Evolutionary conservation across 495 filamentous ascomycete species (phyloP).

Genomic region (Pseudotulostoma volvatum): DNA sequence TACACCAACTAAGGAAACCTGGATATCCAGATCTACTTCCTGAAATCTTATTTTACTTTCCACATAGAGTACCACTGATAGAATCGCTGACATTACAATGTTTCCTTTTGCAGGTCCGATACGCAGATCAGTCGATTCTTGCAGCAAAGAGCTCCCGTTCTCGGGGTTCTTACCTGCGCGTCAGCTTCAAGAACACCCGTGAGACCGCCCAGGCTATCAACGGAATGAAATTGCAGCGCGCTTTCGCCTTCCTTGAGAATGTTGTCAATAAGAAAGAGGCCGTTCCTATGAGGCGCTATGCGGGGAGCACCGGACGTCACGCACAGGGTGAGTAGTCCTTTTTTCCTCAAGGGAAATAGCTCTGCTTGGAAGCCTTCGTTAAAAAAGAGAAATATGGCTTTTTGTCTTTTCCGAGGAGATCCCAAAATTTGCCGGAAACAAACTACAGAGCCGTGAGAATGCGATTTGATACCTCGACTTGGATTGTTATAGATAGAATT

Average conservation of each 20-base stretch:
- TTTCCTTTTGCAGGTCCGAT: conserved; percentile 60
- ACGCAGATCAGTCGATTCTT: conserved; percentile 82
- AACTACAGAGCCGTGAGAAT: too few relatives aligned
- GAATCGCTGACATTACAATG: conserved; percentile 13
- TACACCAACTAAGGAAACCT: too few relatives aligned
- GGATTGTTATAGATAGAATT: too few relatives aligned
- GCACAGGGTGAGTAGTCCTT: conserved; percentile 86
- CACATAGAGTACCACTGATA: conserved; percentile 3
- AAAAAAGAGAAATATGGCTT: too few relatives aligned
- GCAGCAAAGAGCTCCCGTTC: conserved; percentile 87
- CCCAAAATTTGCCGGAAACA: too few relatives aligned
- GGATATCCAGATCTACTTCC: too few relatives aligned
- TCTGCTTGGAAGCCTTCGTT: too few relatives aligned
- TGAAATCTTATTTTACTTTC: conserved; percentile 2
- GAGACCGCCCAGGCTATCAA: conserved; percentile 98
- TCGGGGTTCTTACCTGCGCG: conserved; percentile 94
- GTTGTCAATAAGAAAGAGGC: conserved; percentile 89
- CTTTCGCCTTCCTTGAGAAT: conserved; percentile 89
- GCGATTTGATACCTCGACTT: too few relatives aligned
- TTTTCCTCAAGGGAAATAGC: too few relatives aligned
- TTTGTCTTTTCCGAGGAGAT: too few relatives aligned
- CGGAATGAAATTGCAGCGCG: conserved; percentile 95
- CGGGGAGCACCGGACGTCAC: conserved; percentile 79
- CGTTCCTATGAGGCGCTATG: conserved; percentile 91
- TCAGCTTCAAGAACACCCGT: conserved; percentile 99